A percentile compares a stretch with the other conserved stretches of the same genome.
Evolutionary conservation across 352 stramenopile species (phyloP).

Genomic region (Globisporangium sylvaticum): DNA sequence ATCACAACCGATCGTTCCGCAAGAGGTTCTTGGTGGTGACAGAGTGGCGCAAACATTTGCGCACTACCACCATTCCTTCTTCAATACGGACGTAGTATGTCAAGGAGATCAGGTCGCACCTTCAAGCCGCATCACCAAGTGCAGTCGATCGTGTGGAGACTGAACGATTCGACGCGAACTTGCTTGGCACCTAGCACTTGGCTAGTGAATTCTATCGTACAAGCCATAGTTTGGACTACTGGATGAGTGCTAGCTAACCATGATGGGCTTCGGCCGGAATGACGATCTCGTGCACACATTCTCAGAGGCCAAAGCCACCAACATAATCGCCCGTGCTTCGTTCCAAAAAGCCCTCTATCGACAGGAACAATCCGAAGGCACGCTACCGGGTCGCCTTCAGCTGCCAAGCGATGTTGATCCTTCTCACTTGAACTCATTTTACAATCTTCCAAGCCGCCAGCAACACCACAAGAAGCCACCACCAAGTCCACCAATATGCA

Average conservation of each 20-base stretch:
- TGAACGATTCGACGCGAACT: too few relatives aligned
- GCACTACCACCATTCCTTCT: neutral
- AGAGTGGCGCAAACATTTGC: neutral
- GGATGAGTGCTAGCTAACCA: neutral
- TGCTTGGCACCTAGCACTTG: neutral
- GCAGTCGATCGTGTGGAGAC: too few relatives aligned
- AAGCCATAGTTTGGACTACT: neutral
- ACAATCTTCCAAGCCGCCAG: neutral
- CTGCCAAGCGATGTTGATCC: neutral
- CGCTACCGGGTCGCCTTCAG: neutral
- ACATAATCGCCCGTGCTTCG: neutral
- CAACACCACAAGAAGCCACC: neutral
- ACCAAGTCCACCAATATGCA: neutral
- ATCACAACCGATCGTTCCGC: neutral
- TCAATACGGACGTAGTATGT: neutral
- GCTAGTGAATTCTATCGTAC: neutral
- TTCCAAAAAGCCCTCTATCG: neutral
- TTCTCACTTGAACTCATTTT: neutral
- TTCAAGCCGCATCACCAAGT: too few relatives aligned
- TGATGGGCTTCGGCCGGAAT: neutral
- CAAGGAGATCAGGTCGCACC: neutral
- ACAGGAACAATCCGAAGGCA: neutral
- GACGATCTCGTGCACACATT: neutral
- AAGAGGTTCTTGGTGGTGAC: neutral
- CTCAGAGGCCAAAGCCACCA: neutral